Evolutionary conservation across 257 asterid species (phyloP).

Genomic region (Scutellaria minor): DNA sequence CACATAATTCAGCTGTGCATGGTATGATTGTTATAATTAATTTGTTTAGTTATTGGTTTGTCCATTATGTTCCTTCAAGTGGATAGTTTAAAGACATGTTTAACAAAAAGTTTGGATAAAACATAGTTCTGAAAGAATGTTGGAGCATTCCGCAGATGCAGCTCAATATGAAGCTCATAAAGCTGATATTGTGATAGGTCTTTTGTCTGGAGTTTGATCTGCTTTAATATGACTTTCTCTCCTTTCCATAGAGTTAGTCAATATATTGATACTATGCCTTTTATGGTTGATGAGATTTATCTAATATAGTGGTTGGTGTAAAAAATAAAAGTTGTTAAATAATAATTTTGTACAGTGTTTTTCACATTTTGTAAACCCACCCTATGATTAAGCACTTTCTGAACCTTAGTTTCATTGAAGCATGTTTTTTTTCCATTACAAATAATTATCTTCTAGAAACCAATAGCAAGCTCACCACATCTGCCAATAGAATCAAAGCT

Average conservation of each 20-base stretch:
- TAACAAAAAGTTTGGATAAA: not conserved
- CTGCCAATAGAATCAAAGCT: not conserved
- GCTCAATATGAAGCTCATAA: not conserved
- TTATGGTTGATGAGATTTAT: not conserved
- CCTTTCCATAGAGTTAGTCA: not conserved
- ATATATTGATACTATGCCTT: not conserved
- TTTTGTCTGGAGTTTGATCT: not conserved
- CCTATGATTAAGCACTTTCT: too few species aligned
- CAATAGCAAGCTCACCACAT: not conserved
- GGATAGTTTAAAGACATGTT: not conserved
- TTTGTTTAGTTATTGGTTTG: constrained; percentile 12
- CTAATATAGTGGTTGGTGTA: not conserved
- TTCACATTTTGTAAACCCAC: too few species aligned
- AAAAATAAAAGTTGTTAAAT: not conserved
- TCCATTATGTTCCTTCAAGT: constrained; percentile 4
- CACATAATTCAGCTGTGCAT: constrained; percentile 36
- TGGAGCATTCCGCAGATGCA: not conserved
- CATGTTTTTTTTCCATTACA: not conserved
- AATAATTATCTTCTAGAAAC: not conserved
- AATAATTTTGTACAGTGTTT: not conserved
- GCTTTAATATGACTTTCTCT: not conserved
- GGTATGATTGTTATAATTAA: constrained; percentile 52
- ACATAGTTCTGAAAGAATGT: constrained; percentile 1
- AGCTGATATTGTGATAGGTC: constrained; percentile 1
- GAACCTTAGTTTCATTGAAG: not conserved